These are phyloP conservation scores for Pneumocystis carinii DNA, from an alignment of 1,139 yeast species.

Conservation along the genomic window DNA sequence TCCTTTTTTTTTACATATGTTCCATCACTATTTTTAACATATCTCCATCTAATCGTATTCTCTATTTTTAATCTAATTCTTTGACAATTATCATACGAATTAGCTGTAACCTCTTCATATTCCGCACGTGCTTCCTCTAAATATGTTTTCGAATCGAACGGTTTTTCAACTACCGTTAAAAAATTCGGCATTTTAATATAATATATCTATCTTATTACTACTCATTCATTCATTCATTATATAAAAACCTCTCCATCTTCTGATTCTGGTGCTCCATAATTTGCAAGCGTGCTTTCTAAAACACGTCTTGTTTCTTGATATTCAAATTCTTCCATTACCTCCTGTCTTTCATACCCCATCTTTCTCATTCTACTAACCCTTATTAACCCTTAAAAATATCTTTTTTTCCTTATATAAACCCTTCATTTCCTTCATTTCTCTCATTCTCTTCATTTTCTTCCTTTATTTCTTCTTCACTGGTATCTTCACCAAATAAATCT, in stretches of 20 bases:
- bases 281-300: background rate
- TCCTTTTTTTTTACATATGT: slow-evolving; percentile 30
- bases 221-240: background rate
- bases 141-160: slow-evolving; percentile 68
- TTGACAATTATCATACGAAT: slow-evolving; percentile 16
- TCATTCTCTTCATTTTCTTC: background rate
- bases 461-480: background rate
- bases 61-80: slow-evolving; percentile 36
- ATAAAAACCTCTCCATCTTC: background rate
- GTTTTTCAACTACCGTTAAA: slow-evolving; percentile 65
- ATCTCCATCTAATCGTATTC: slow-evolving; percentile 87
- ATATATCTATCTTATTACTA: background rate
- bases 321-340: background rate
- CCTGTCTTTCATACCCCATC: too few species aligned
- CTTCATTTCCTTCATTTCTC: background rate
- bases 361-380: too few species aligned
- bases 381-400: too few species aligned
- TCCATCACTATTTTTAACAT: slow-evolving; percentile 48
- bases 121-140: slow-evolving; percentile 26
- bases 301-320: background rate
- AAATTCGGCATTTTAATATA: slow-evolving; percentile 64
- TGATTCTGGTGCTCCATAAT: background rate
- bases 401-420: too few species aligned
- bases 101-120: background rate
- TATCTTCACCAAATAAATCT: background rate